Conservation (phyloP, 2,329 filamentous ascomycete species). For the Ophiostoma ulmi region DNA sequence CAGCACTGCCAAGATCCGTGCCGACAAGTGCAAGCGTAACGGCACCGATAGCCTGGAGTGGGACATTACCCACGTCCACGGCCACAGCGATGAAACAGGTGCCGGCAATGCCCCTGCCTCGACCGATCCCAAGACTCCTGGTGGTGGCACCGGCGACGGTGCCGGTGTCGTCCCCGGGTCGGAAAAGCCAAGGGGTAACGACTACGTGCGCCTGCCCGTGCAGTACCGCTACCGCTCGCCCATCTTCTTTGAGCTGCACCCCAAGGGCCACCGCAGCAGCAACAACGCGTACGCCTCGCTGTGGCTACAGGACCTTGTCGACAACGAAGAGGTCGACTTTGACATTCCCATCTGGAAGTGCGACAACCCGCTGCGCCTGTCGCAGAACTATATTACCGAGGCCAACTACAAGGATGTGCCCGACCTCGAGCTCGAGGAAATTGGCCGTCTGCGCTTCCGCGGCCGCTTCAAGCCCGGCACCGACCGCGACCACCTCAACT, state of each 20-base stretch:
- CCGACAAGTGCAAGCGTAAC: constrained; percentile 55
- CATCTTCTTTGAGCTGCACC: constrained; percentile 80
- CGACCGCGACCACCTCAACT: constrained; percentile 76
- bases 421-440: constrained; percentile 69
- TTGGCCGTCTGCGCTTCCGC: constrained; percentile 75
- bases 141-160: neutral
- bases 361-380: constrained; percentile 66
- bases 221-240: constrained; percentile 87
- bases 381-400: constrained; percentile 88
- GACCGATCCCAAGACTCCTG: neutral
- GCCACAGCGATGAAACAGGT: neutral
- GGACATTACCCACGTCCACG: constrained; percentile 36
- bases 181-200: constrained; percentile 28
- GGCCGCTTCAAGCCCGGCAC: constrained; percentile 85
- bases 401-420: constrained; percentile 65
- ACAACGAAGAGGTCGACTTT: constrained; percentile 70
- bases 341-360: constrained; percentile 91
- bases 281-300: constrained; percentile 71
- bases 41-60: constrained; percentile 50
- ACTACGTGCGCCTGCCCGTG: constrained; percentile 68
- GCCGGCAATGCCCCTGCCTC: neutral
- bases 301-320: constrained; percentile 80
- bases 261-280: constrained; percentile 60
- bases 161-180: constrained; percentile 38
- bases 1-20: constrained; percentile 64